These are phyloP conservation scores for Lecanicillium sp. DNA, from an alignment of 2,329 filamentous ascomycete genomes.

Conservation along the genomic window DNA sequence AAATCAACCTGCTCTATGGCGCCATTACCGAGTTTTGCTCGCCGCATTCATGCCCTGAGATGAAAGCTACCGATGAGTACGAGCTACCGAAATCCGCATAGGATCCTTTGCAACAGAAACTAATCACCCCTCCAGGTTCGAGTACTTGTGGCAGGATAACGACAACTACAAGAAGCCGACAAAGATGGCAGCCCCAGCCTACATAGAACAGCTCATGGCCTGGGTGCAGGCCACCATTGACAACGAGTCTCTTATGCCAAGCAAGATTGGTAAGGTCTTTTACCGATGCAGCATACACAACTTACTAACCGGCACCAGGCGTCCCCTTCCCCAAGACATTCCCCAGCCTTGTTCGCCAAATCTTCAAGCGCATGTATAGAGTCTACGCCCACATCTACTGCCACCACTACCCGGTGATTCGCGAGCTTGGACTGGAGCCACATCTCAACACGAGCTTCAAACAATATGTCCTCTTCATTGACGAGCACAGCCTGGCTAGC, in stretches of 20 bases:
- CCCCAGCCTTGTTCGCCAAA: constrained; percentile 78
- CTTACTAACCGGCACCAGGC: constrained; percentile 37
- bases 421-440: constrained; percentile 89
- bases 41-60: constrained; percentile 91
- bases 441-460: constrained; percentile 99
- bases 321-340: constrained; percentile 95
- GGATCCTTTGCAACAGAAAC: not conserved
- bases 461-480: constrained; percentile 97
- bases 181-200: constrained; percentile 94
- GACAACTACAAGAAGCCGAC: constrained; percentile 93
- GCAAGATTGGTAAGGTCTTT: constrained; percentile 61
- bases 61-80: constrained; percentile 99
- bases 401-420: constrained; percentile 96
- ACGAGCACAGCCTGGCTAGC: constrained; percentile 86
- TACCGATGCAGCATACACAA: constrained; percentile 9
- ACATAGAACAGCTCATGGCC: constrained; percentile 95
- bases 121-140: constrained; percentile 56
- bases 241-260: constrained; percentile 92
- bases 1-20: constrained; percentile 97
- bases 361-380: constrained; percentile 98
- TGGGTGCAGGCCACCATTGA: constrained; percentile 96
- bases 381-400: constrained; percentile 99
- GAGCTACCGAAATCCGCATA: constrained; percentile 15
- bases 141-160: constrained; percentile 97
- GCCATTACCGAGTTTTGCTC: constrained; percentile 99